These are phyloP conservation scores for Tuber melanosporum DNA, from an alignment of 495 filamentous ascomycete genomes.

Conservation along the genomic window DNA sequence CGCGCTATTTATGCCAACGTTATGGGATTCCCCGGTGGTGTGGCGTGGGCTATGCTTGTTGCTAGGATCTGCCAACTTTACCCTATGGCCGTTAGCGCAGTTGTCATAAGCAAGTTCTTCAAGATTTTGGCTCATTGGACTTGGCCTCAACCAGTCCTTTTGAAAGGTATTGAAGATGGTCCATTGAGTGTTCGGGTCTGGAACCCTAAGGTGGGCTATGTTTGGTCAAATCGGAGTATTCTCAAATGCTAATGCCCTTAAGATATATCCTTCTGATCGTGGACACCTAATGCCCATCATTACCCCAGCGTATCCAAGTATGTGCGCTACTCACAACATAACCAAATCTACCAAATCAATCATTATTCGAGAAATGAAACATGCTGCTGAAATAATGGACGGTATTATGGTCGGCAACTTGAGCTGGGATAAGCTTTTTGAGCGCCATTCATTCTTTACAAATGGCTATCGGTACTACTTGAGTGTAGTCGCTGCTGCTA, in stretches of 20 bases:
- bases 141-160: slow-evolving; percentile 84
- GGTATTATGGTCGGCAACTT: slow-evolving; percentile 68
- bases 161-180: slow-evolving; percentile 82
- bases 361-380: slow-evolving; percentile 72
- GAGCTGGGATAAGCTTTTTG: slow-evolving; percentile 82
- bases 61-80: slow-evolving; percentile 96
- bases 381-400: slow-evolving; percentile 69
- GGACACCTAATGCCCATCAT: slow-evolving; percentile 95
- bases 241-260: slow-evolving; percentile 3
- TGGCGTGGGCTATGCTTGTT: slow-evolving; percentile 96
- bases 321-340: slow-evolving; percentile 95
- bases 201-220: slow-evolving; percentile 72
- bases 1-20: slow-evolving; percentile 92
- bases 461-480: slow-evolving; percentile 90
- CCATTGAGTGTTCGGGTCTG: slow-evolving; percentile 75
- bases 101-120: slow-evolving; percentile 89
- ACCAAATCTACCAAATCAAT: slow-evolving; percentile 75
- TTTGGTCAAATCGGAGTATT: slow-evolving; percentile 3
- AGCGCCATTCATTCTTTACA: slow-evolving; percentile 86
- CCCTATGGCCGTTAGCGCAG: slow-evolving; percentile 77
- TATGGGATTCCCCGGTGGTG: slow-evolving; percentile 90
- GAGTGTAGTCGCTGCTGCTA: slow-evolving; percentile 76
- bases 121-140: slow-evolving; percentile 81
- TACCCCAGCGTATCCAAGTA: slow-evolving; percentile 89
- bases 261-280: slow-evolving; percentile 74